Evolutionary conservation across 2,329 filamentous ascomycete species (phyloP), one percentile per base, ranked within the genome.

Genomic region (Cordyceps cateniannulata): DNA sequence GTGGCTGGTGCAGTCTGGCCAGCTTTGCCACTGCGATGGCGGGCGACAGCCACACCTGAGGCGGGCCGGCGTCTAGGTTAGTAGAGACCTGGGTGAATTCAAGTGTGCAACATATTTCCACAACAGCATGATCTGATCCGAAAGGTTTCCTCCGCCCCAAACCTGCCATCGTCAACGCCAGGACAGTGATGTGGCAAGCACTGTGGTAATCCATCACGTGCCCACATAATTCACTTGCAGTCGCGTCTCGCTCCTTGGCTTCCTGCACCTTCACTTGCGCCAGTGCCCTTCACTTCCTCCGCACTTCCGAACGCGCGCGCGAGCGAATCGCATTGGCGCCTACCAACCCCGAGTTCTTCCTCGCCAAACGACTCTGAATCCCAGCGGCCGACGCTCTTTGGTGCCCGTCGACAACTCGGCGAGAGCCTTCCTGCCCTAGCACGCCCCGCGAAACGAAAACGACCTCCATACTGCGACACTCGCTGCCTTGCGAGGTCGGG

Each of bases 101-200:
- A 10, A 45, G 38, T 52, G 56, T 47, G 57, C 40, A 35, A 6
- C 48, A 47, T 8, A 42, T 52, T 59, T 38, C 57, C 40, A 38
- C 48, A 25, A 25, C 45, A 48, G 38, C 40, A 49, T 42, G 44
- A 38, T 48, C 40, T n/a, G 24, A 27, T n/a, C 18, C 27, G 14
- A 35, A 9, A 9, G 10, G 10, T 35, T 35, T 12, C 20, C 25
- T 24, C 16, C n/a, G 18, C 45, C 7, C 44, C 44, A 16, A 61
- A 44, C 29, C 51, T 55, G 32, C 52, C 51, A 56, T 50, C 59
- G n/a, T 56, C 51, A 50, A 55, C 20, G 45, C 24, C 52, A 42
- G 45, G 27, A 32, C 47, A 25, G 32, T 54, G 50, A 56, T 35
- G 45, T 50, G 24, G 51, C n/a, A 10, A 44, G 25, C 9, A 20